A percentile compares a stretch with the other conserved stretches of the same genome.
Conservation (phyloP, 1,139 yeast species). For the Yamadazyma dushanensis region DNA sequence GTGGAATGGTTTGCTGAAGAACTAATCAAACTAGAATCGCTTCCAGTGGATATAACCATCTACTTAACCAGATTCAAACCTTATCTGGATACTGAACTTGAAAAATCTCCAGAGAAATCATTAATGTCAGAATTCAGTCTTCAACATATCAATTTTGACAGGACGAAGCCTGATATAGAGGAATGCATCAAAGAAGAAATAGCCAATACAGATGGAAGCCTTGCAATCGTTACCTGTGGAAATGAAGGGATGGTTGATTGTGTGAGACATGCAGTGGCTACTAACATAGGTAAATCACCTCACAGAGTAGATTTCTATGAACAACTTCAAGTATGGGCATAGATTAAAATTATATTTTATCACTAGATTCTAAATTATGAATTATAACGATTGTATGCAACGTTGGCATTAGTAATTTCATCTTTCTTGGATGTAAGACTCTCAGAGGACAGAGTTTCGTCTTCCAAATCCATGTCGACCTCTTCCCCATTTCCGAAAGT, state of each 20-base stretch:
- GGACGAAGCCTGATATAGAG: conserved; percentile 32
- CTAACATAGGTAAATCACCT: conserved; percentile 20
- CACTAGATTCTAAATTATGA: too few relatives aligned
- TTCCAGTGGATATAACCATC: conserved; percentile 27
- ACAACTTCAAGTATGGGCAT: conserved; percentile 31
- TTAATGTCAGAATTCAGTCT: too few relatives aligned
- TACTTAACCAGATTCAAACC: conserved; percentile 22
- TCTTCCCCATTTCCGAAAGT: conserved; percentile 47
- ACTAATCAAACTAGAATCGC: conserved; percentile 28
- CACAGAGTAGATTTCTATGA: conserved; percentile 28
- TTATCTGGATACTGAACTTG: too few relatives aligned
- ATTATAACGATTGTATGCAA: too few relatives aligned
- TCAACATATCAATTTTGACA: conserved; percentile 24
- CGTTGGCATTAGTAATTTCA: neutral
- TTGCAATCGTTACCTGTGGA: conserved; percentile 40
- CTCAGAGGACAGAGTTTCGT: conserved; percentile 2
- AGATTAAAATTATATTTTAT: too few relatives aligned
- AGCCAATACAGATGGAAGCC: conserved; percentile 25
- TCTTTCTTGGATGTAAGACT: neutral
- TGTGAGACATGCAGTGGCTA: conserved; percentile 25
- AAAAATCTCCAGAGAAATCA: too few relatives aligned
- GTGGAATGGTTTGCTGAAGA: conserved; percentile 50
- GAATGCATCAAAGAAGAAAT: conserved; percentile 23
- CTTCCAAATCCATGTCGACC: conserved; percentile 18
- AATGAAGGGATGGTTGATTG: conserved; percentile 39